Percentiles rank a stretch among this genome's conserved stretches.
Evolutionary conservation across 1,284 basidiomycete genomes (phyloP).

Genomic region (Boletus sp.): DNA sequence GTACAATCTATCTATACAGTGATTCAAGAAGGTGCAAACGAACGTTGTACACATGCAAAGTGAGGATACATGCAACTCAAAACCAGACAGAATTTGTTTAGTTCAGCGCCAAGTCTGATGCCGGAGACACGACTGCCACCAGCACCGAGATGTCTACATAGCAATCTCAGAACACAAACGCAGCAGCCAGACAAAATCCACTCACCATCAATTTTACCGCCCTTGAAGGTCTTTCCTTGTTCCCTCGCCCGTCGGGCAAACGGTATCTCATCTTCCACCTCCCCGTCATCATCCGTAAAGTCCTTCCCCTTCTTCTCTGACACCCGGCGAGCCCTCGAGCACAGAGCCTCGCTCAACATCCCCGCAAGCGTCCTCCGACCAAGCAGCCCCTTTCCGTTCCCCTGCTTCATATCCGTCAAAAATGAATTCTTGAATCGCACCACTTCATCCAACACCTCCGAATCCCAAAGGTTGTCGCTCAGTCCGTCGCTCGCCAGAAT

Average conservation of each 20-base stretch:
- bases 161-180: constrained; percentile 3
- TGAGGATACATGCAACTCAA: constrained; percentile 12
- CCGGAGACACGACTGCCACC: constrained; percentile 55
- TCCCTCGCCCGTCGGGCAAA: constrained; percentile 66
- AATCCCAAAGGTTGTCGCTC: constrained; percentile 93
- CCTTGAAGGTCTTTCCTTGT: constrained; percentile 57
- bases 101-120: constrained; percentile 25
- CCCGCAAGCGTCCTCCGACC: constrained; percentile 55
- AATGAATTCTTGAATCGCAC: constrained; percentile 56
- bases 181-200: constrained; percentile 4
- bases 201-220: constrained; percentile 74
- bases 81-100: background rate
- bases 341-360: constrained; percentile 68
- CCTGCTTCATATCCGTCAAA: constrained; percentile 23
- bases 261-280: constrained; percentile 53
- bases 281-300: constrained; percentile 23
- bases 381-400: constrained; percentile 32
- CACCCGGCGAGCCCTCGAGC: constrained; percentile 61
- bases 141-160: constrained; percentile 61
- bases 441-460: constrained; percentile 90
- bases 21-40: constrained; percentile 18
- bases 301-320: constrained; percentile 41
- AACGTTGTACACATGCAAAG: constrained; percentile 23
- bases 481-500: constrained; percentile 89
- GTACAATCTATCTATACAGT: constrained; percentile 31